A percentile compares a stretch with the other conserved stretches of the same genome.
These are phyloP conservation scores for Colletotrichum sp. DNA, from an alignment of 2,329 filamentous ascomycete species.

Conservation along the genomic window DNA sequence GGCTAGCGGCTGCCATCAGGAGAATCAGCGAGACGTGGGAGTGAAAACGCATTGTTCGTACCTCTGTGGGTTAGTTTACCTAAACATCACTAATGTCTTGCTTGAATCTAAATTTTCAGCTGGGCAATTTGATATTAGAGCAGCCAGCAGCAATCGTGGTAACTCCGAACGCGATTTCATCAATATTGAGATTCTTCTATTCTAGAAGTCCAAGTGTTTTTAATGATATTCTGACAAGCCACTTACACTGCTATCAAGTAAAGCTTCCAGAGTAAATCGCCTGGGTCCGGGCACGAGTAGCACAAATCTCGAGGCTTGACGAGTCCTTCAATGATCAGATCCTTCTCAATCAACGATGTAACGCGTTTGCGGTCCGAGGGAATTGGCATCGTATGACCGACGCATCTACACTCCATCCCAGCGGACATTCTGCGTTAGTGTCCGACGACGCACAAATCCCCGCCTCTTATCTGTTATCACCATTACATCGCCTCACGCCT, in stretches of 20 bases:
- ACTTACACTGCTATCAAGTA: not conserved
- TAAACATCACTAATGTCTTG: not conserved
- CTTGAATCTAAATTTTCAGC: not conserved
- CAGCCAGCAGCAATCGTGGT: not conserved
- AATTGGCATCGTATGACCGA: not conserved
- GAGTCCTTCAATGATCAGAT: not conserved
- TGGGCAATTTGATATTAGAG: not conserved
- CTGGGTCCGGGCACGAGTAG: not conserved
- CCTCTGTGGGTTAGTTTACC: not conserved
- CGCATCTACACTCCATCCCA: not conserved
- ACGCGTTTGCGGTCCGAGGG: not conserved
- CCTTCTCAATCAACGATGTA: not conserved
- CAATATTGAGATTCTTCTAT: not conserved
- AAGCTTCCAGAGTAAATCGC: not conserved
- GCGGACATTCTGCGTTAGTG: not conserved
- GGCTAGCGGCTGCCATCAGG: constrained; percentile 47
- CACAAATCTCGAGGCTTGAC: not conserved
- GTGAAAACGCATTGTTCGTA: not conserved
- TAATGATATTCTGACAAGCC: not conserved
- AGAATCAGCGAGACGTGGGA: not conserved
- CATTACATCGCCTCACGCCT: not conserved
- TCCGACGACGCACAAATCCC: not conserved
- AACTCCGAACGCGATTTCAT: not conserved
- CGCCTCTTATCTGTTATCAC: not conserved
- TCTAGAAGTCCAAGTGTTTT: not conserved